phyloP scores from a whole-genome alignment of 345 rosid genomes.

The Firmiana major region DNA sequence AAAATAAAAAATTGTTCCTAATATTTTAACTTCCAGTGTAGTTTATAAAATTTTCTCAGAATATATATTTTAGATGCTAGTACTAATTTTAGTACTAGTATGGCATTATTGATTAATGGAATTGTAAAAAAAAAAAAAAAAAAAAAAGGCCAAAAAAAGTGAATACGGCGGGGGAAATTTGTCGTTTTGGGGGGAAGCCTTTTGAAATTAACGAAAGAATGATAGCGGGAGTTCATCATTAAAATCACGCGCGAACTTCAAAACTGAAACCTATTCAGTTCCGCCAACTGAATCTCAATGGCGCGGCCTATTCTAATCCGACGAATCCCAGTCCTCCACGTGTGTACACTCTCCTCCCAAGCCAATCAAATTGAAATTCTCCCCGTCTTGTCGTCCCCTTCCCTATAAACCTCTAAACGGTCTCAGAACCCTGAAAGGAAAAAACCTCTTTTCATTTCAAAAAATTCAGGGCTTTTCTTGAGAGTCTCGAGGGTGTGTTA shows the following conservation, averaged over 20 bases:
- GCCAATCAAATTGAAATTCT: neutral
- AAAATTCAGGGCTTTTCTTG: too few species aligned
- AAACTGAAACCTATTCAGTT: neutral
- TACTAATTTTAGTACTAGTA: too few species aligned
- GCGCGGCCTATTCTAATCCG: neutral
- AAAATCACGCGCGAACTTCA: neutral
- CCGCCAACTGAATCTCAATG: constrained; percentile 7
- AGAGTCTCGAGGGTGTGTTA: neutral
- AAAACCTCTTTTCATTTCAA: neutral
- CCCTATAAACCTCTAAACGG: neutral
- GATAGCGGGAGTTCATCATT: neutral
- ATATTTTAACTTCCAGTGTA: too few species aligned
- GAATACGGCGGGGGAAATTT: neutral
- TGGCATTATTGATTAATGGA: too few species aligned
- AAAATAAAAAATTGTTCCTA: too few species aligned
- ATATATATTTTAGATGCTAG: too few species aligned
- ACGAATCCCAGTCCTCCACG: neutral
- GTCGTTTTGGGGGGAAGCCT: neutral
- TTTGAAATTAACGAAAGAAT: neutral
- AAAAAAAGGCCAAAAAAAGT: too few species aligned
- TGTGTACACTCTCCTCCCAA: neutral
- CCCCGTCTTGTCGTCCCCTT: neutral
- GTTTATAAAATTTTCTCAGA: too few species aligned
- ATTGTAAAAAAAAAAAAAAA: too few species aligned
- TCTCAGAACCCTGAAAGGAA: too few species aligned